Evolutionary conservation across 495 filamentous ascomycete species (phyloP), one percentile per base, ranked within the genome.

Genomic region (Neohortaea acidophila): DNA sequence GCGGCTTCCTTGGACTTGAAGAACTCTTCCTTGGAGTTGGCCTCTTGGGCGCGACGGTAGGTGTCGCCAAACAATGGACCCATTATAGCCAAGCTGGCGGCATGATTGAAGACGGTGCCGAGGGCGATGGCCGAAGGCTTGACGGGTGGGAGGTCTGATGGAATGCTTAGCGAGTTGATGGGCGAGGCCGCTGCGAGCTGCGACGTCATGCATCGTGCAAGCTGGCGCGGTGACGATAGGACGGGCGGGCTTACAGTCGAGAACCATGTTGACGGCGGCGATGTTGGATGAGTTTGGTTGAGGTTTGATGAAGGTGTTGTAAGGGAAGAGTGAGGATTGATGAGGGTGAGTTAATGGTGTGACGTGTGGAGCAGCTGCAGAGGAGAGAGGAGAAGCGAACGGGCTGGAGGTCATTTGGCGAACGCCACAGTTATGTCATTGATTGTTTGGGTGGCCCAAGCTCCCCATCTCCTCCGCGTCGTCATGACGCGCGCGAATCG

Each of bases 121-220:
- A 94, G 72, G 48, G 87, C 89, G 55, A 97, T 92, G 45, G 89
- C 89, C 34, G 87, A 94, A 34, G 89, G 89, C 76, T 94, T 96
- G 53, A 97, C 89, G 29, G 89, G 70, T 50, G 89, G 89, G 43
- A 97, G 75, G 56, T 94, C 44, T 47, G 29, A 29, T 18, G 34
- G 22, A 14, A 3, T 33, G 7, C 7, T 33, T 7, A 15, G 30
- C 15, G 32, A 6, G 12, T 5, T 19, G 32, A 10, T 34, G 11
- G 21, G 32, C 12, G 32, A 21, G 10, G 32, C 5, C 18, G 8
- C 9, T 3, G 6, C 15, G 21, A 45, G 29, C 11, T 26, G 21
- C 21, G 1, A n/a, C 27, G 24, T 6, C 28, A n/a, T 21, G 25
- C 17, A 44, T 19, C 33, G 23, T n/a, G 25, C 21, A n/a, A n/a